Conservation (phyloP, 176 grass and related monocot genomes). For the Avena sativa region DNA sequence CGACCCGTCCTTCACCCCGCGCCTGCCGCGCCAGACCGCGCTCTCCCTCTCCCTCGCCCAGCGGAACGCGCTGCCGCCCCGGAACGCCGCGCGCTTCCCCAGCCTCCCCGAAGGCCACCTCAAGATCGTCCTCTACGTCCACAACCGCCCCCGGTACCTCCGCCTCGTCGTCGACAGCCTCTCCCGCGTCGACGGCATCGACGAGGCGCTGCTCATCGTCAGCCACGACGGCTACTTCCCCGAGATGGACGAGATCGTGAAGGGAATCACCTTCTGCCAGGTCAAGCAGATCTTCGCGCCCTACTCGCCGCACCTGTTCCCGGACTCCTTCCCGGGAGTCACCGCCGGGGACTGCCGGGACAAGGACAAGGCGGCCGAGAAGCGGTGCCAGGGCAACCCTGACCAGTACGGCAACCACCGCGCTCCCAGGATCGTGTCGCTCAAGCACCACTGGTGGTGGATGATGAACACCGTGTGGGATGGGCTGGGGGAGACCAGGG, state of each 20-base stretch:
- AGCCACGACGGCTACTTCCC: conserved; percentile 91
- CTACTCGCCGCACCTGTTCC: conserved; percentile 91
- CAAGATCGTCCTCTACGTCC: conserved; percentile 84
- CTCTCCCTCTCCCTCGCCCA: conserved; percentile 78
- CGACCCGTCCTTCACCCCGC: conserved; percentile 62
- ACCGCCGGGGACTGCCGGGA: conserved; percentile 71
- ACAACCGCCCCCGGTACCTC: conserved; percentile 90
- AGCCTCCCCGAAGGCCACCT: conserved; percentile 64
- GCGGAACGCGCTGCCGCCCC: conserved; percentile 74
- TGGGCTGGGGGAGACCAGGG: conserved; percentile 76
- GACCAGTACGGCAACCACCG: conserved; percentile 97
- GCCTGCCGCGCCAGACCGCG: conserved; percentile 68
- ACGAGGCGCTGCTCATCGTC: conserved; percentile 85
- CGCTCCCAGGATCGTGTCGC: conserved; percentile 80
- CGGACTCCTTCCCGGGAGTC: conserved; percentile 71
- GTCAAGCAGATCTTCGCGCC: conserved; percentile 94
- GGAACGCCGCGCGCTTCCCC: conserved; percentile 66
- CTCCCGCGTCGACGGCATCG: conserved; percentile 73
- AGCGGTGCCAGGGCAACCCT: conserved; percentile 60
- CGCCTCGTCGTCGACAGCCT: conserved; percentile 77
- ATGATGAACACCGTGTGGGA: conserved; percentile 99
- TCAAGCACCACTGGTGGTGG: conserved; percentile 99
- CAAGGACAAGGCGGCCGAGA: conserved; percentile 70
- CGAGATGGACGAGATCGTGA: conserved; percentile 91
- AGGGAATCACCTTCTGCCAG: conserved; percentile 82